Evolutionary conservation across 495 filamentous ascomycete genomes (phyloP), one percentile per base, ranked within the genome.

Genomic region (Jackrogersella multiformis): DNA sequence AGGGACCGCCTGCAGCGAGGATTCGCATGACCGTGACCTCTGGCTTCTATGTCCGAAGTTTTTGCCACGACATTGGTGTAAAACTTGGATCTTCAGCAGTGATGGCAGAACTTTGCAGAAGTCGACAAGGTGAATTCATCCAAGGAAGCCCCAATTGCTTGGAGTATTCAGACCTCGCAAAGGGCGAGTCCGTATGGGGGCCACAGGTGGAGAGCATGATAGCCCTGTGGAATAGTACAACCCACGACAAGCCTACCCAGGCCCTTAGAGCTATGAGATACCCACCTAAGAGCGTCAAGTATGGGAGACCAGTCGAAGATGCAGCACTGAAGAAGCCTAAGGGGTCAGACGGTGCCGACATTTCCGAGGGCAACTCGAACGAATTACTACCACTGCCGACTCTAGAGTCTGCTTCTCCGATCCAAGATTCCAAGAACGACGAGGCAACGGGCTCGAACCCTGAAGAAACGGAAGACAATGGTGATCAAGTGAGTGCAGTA

Each of bases 21-120:
- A 85, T 99, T 49, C 86, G 88, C 56, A 92, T 99, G 91, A 96
- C 90, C 0, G 95, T 97, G 38, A 89, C 93, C 4, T 97, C 93
- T 3, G 95, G 95, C 39, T 99, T 98, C 82, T 99, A 99, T 78
- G 95, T 99, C 38, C 91, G 95, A 56, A 94, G 90, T 32, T 83
- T 99, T 41, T 91, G 92, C 56, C 93, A 98, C 70, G 96, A 99
- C 70, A 83, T 99, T 26, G 95, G 95, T 15, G 84, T 88, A 68
- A 91, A 93, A 41, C 79, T 96, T 9, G 88, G 89, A 21, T 96
- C 91, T 32, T 87, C 90, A 30, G 95, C 85, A 23, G 80, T 94
- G 70, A 98, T 99, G 95, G 89, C 92, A 49, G 86, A 89, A 60
- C 85, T 99, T 28, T 83, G 90, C 45, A 88, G 95, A 15, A 89